phyloP scores from a whole-genome alignment of 768 basidiomycete species.

The Cubamyces sp. region DNA sequence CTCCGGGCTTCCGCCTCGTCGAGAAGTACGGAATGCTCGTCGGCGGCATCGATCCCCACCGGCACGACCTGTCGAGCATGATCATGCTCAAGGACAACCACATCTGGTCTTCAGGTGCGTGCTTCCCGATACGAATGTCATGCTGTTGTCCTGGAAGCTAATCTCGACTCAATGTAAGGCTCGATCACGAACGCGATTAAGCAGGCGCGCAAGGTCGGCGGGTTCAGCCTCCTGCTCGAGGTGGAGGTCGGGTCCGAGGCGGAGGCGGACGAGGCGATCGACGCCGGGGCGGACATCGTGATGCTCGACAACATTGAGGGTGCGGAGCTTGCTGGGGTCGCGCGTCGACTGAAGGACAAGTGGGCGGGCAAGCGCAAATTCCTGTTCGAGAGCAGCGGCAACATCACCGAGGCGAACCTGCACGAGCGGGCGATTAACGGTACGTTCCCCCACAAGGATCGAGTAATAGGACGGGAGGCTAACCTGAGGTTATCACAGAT shows the following conservation, averaged over 20 bases:
- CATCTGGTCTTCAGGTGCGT: constrained; percentile 91
- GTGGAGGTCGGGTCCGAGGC: constrained; percentile 89
- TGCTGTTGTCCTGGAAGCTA: too few species aligned
- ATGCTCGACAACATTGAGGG: constrained; percentile 97
- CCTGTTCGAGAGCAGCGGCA: constrained; percentile 91
- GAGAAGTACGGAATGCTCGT: constrained; percentile 99
- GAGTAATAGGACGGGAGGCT: neutral
- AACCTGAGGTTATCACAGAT: constrained; percentile 49
- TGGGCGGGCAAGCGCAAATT: constrained; percentile 86
- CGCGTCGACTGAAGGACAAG: constrained; percentile 71
- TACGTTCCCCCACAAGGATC: constrained; percentile 40
- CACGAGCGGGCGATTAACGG: constrained; percentile 82
- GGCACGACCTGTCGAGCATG: constrained; percentile 98
- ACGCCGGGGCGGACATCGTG: constrained; percentile 91
- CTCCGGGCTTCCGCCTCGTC: constrained; percentile 93
- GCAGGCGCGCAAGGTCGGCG: constrained; percentile 86
- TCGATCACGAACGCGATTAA: constrained; percentile 89
- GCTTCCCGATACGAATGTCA: too few species aligned
- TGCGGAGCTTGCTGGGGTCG: constrained; percentile 65
- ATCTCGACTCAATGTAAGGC: constrained; percentile 45
- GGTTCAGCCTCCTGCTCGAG: constrained; percentile 89
- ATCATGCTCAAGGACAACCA: constrained; percentile 99
- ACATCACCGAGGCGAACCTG: constrained; percentile 88
- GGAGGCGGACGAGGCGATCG: constrained; percentile 97
- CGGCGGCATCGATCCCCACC: constrained; percentile 94